A percentile compares a stretch with the other conserved stretches of the same genome.
Conservation (phyloP, 163 green algal genomes). For the Coccomyxa subellipsoidea region DNA sequence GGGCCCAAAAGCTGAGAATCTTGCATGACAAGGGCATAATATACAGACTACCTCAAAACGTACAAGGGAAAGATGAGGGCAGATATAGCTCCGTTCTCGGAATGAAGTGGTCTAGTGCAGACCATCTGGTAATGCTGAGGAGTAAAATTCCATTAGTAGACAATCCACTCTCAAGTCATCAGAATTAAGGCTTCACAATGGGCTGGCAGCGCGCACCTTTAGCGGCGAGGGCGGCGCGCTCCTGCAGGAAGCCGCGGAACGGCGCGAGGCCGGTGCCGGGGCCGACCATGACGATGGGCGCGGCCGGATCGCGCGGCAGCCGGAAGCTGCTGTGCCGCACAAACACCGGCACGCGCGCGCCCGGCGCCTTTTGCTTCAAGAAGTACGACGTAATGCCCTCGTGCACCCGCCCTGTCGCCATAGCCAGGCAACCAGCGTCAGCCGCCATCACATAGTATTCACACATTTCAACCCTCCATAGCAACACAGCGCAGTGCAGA, state of each 20-base stretch:
- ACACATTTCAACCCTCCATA: too few species aligned
- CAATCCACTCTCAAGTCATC: background rate
- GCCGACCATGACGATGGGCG: conserved; percentile 87
- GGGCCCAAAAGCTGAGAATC: too few species aligned
- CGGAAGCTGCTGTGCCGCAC: conserved; percentile 81
- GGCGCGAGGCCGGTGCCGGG: conserved; percentile 89
- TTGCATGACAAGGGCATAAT: too few species aligned
- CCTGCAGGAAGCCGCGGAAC: conserved; percentile 92
- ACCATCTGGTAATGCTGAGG: too few species aligned
- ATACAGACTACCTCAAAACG: too few species aligned
- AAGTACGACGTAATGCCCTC: conserved; percentile 50
- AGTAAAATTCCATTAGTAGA: background rate
- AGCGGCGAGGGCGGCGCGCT: conserved; percentile 35
- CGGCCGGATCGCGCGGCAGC: conserved; percentile 56
- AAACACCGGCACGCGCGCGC: conserved; percentile 38
- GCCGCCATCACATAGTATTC: background rate
- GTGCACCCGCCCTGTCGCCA: conserved; percentile 17
- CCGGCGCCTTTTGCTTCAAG: conserved; percentile 33
- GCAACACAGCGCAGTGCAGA: conserved; percentile 2
- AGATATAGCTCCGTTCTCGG: too few species aligned
- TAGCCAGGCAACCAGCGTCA: too few species aligned
- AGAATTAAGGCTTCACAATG: background rate
- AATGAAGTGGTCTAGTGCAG: too few species aligned
- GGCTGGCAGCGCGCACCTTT: background rate
- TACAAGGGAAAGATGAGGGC: too few species aligned